Percentiles rank a stretch among this genome's conserved stretches.
phyloP scores from a whole-genome alignment of 2,329 filamentous ascomycete species.

The Paradendryphiella salina region DNA sequence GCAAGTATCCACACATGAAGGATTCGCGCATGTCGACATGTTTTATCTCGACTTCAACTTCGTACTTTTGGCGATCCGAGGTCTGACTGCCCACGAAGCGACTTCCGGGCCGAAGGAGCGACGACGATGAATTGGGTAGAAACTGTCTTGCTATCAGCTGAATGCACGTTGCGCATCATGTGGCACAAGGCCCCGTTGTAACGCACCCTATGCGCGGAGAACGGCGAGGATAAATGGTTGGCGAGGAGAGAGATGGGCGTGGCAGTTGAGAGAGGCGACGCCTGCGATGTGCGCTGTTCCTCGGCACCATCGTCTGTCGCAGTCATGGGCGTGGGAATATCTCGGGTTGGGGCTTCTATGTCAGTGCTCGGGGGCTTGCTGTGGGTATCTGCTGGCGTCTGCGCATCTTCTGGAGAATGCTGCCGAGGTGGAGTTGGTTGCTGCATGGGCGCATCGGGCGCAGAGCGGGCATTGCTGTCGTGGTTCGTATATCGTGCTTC shows the following conservation, averaged over 20 bases:
- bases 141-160: constrained; percentile 55
- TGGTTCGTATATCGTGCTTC: constrained; percentile 22
- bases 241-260: constrained; percentile 30
- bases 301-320: constrained; percentile 41
- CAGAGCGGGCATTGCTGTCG: constrained; percentile 22
- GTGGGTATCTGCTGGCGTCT: constrained; percentile 26
- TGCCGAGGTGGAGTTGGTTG: constrained; percentile 45
- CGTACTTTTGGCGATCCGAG: constrained; percentile 89
- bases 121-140: constrained; percentile 78
- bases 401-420: constrained; percentile 26
- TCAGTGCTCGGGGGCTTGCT: constrained; percentile 37
- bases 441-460: constrained; percentile 30
- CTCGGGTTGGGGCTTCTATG: constrained; percentile 41
- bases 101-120: constrained; percentile 83
- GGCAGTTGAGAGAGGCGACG: constrained; percentile 39
- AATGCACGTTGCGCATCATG: background rate
- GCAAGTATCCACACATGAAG: constrained; percentile 90
- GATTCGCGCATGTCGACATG: constrained; percentile 94
- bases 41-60: constrained; percentile 96
- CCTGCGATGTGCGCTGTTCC: constrained; percentile 42
- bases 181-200: background rate
- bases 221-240: constrained; percentile 38
- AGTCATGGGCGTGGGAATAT: constrained; percentile 47
- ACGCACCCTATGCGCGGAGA: constrained; percentile 43
- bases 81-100: constrained; percentile 89